Percentiles rank a stretch among this genome's conserved stretches.
phyloP scores from a whole-genome alignment of 2,329 filamentous ascomycete species.

The Plectosphaerella sp. region DNA sequence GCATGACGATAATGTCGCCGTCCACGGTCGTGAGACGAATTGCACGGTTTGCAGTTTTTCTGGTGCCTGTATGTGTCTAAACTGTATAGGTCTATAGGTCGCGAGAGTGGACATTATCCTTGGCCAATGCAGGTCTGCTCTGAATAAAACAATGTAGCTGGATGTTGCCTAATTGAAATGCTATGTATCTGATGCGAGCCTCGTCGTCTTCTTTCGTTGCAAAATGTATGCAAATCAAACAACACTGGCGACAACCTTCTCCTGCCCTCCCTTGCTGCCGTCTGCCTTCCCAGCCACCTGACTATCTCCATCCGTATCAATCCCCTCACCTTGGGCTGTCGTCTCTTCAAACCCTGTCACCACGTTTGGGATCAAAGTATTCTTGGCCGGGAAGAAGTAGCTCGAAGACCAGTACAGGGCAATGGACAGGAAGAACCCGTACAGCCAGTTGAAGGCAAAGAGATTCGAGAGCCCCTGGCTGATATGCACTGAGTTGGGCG shows the following conservation, averaged over 20 bases:
- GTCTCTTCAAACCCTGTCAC: conserved; percentile 10
- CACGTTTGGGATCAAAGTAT: conserved; percentile 14
- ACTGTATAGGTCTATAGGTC: too few species aligned
- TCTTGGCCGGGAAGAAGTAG: conserved; percentile 14
- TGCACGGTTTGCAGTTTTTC: too few species aligned
- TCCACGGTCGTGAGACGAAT: conserved; percentile 43
- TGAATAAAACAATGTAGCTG: too few species aligned
- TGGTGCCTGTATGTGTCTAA: too few species aligned
- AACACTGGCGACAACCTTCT: too few species aligned
- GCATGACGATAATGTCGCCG: conserved; percentile 53
- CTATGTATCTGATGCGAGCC: too few species aligned
- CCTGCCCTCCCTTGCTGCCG: not conserved
- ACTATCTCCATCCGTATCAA: conserved; percentile 9
- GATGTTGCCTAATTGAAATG: too few species aligned
- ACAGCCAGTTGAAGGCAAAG: conserved; percentile 23
- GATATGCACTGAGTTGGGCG: conserved; percentile 16
- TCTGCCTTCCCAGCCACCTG: not conserved
- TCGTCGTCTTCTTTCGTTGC: too few species aligned
- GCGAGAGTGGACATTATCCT: too few species aligned
- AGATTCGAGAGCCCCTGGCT: conserved; percentile 17
- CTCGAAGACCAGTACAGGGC: conserved; percentile 15
- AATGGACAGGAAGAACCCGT: conserved; percentile 19
- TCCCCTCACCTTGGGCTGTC: conserved; percentile 11
- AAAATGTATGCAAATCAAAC: too few species aligned
- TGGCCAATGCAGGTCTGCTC: too few species aligned